Evolutionary conservation across 768 basidiomycete species (phyloP).

Genomic region (Tylopilus intermedius): DNA sequence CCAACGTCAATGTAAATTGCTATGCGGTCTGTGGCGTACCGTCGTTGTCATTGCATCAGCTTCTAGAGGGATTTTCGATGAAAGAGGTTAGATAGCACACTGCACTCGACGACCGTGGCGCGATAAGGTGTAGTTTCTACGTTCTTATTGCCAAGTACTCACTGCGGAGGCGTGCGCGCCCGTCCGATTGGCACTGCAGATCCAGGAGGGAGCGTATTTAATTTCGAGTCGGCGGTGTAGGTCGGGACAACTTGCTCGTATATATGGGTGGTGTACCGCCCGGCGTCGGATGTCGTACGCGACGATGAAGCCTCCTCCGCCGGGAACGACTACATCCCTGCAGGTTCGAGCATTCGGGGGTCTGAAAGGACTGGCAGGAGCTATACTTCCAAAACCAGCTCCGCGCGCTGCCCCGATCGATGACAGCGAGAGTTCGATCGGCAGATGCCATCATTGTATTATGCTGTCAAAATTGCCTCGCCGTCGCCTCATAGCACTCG

Average conservation of each 20-base stretch:
- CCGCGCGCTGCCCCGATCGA: slow-evolving; percentile 14
- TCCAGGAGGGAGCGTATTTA: background rate
- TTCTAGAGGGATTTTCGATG: background rate
- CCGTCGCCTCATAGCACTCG: background rate
- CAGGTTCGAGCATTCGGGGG: background rate
- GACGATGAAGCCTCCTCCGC: background rate
- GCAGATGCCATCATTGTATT: slow-evolving; percentile 13
- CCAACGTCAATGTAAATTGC: slow-evolving; percentile 2
- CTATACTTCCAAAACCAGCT: slow-evolving; percentile 17
- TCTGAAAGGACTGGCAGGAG: slow-evolving; percentile 1
- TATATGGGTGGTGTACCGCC: background rate
- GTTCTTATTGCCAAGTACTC: background rate
- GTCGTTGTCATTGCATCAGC: background rate
- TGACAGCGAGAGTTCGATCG: slow-evolving; percentile 19
- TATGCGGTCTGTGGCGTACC: slow-evolving; percentile 1
- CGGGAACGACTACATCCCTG: background rate
- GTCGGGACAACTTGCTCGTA: background rate
- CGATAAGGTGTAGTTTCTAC: slow-evolving; percentile 5
- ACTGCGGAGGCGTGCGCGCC: slow-evolving; percentile 2
- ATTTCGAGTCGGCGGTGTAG: background rate
- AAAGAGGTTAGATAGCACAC: background rate
- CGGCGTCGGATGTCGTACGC: no score
- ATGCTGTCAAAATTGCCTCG: slow-evolving; percentile 5
- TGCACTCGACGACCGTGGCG: slow-evolving; percentile 8
- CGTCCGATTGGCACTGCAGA: background rate